Evolutionary conservation across 176 grass and related monocot species (phyloP).

Genomic region (Themeda triandra): DNA sequence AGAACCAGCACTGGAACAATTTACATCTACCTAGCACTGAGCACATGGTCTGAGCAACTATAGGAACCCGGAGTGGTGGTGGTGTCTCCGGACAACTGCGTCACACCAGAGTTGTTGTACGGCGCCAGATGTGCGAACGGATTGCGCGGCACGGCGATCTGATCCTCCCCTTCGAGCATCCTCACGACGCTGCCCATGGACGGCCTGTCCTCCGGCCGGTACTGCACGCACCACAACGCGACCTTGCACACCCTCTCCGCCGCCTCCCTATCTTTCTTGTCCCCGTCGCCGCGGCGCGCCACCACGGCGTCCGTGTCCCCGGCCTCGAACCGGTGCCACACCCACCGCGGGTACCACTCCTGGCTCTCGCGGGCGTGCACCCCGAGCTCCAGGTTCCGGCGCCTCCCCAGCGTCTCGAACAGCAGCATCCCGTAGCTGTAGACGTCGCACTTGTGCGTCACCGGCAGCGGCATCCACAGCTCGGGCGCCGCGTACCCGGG

Average conservation of each 20-base stretch:
- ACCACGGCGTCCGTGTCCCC: constrained; percentile 30
- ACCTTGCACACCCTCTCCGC: constrained; percentile 60
- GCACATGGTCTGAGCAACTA: not conserved
- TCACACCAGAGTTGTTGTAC: not conserved
- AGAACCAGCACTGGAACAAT: not conserved
- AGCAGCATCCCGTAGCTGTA: constrained; percentile 78
- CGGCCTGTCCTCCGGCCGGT: constrained; percentile 50
- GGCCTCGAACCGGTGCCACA: constrained; percentile 51
- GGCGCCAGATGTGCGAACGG: constrained; percentile 48
- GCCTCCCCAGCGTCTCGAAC: constrained; percentile 66
- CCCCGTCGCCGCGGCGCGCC: not conserved
- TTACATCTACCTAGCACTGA: not conserved
- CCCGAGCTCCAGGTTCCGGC: constrained; percentile 51
- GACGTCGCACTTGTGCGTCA: constrained; percentile 74
- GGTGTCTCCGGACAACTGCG: not conserved
- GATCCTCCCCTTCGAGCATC: constrained; percentile 73
- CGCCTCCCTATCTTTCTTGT: constrained; percentile 29
- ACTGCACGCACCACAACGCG: constrained; percentile 78
- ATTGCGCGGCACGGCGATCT: constrained; percentile 38
- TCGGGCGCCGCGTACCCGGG: constrained; percentile 73
- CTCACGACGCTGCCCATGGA: constrained; percentile 57
- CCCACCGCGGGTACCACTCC: constrained; percentile 65
- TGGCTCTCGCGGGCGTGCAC: constrained; percentile 41
- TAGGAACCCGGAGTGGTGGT: not conserved
- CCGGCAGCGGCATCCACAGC: constrained; percentile 63